Percentiles rank a stretch among this genome's conserved stretches.
Conservation (phyloP, 345 rosid genomes). For the Alliaria petiolata region DNA sequence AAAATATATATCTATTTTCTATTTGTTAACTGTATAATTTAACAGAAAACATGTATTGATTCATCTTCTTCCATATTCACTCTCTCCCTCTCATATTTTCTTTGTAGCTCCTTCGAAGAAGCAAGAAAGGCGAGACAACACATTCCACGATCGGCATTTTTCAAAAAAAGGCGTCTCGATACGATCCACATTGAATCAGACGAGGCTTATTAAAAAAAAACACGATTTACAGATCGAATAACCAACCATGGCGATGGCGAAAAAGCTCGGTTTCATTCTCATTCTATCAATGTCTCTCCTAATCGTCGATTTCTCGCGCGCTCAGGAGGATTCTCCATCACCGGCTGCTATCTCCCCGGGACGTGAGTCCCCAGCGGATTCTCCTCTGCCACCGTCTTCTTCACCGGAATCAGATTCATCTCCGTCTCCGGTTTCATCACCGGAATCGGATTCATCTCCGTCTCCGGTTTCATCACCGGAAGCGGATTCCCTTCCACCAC, state of each 20-base stretch:
- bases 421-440: neutral
- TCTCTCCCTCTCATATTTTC: conserved; percentile 4
- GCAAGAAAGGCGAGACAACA: too few relatives aligned
- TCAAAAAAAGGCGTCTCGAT: too few relatives aligned
- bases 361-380: neutral
- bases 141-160: neutral
- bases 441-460: neutral
- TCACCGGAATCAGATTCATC: neutral
- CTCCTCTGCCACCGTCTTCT: neutral
- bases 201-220: neutral
- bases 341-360: conserved; percentile 8
- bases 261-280: conserved; percentile 15
- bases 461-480: neutral
- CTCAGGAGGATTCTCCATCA: conserved; percentile 4
- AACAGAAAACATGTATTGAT: conserved; percentile 1
- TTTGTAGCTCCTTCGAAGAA: conserved; percentile 2
- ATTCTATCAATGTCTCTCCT: conserved; percentile 15
- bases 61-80: conserved; percentile 3
- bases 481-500: neutral
- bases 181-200: neutral
- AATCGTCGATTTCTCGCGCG: neutral
- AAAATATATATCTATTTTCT: neutral
- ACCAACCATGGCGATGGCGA: conserved; percentile 2
- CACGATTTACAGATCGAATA: neutral
- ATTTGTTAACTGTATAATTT: neutral